These are phyloP conservation scores for Hypoxylon perforatum DNA, from an alignment of 495 filamentous ascomycete genomes.

Conservation along the genomic window DNA sequence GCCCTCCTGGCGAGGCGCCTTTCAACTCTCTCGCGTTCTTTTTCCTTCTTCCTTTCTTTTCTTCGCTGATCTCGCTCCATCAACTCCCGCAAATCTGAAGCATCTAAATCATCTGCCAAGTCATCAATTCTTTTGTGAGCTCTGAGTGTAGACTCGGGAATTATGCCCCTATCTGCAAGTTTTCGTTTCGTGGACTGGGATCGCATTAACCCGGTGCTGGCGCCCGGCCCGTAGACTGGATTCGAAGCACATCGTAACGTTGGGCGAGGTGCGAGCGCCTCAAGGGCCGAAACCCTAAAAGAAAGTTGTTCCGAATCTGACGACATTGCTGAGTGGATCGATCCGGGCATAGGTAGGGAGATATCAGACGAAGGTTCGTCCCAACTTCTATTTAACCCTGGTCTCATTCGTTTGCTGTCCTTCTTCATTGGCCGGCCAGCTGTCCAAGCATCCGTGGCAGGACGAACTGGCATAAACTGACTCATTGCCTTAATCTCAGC, in stretches of 20 bases:
- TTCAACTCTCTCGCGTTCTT: constrained; percentile 76
- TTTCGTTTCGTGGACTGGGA: constrained; percentile 57
- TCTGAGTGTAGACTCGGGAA: constrained; percentile 72
- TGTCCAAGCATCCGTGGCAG: constrained; percentile 62
- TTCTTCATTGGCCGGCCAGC: constrained; percentile 64
- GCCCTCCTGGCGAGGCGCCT: constrained; percentile 73
- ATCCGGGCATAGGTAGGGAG: constrained; percentile 76
- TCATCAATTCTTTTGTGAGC: constrained; percentile 80
- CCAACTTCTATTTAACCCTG: constrained; percentile 62
- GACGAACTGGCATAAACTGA: constrained; percentile 71
- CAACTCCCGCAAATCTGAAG: constrained; percentile 80
- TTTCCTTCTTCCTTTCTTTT: constrained; percentile 75
- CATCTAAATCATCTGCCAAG: constrained; percentile 82
- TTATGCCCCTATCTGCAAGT: constrained; percentile 57
- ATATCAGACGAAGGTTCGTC: constrained; percentile 76
- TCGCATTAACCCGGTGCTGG: constrained; percentile 38
- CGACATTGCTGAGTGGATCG: constrained; percentile 77
- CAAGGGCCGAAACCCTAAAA: constrained; percentile 79
- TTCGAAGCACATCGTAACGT: constrained; percentile 78
- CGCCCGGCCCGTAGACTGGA: constrained; percentile 57
- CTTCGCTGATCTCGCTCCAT: constrained; percentile 87
- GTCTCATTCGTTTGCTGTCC: constrained; percentile 72
- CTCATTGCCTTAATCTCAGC: constrained; percentile 90
- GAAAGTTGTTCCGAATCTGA: constrained; percentile 74
- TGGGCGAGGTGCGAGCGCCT: constrained; percentile 81